Evolutionary conservation across 768 basidiomycete species (phyloP).

Genomic region (Phlegmacium glaucopus): DNA sequence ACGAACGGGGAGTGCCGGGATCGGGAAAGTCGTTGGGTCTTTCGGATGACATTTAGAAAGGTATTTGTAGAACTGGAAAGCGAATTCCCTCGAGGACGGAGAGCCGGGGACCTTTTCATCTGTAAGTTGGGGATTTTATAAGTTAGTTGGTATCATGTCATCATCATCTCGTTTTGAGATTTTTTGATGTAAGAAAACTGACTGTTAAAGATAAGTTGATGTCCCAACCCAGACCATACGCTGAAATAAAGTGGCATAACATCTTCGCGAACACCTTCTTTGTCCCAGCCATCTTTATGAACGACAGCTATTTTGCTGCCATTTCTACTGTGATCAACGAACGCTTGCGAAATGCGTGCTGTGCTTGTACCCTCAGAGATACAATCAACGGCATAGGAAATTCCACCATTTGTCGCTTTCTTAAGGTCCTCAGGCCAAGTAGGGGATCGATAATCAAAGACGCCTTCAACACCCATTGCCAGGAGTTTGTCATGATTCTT

Average conservation of each 20-base stretch:
- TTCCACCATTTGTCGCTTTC: conserved; percentile 22
- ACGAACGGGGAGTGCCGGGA: conserved; percentile 22
- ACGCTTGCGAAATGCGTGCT: conserved; percentile 26
- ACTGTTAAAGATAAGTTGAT: conserved; percentile 29
- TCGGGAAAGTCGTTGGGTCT: conserved; percentile 19
- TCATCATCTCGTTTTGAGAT: not conserved
- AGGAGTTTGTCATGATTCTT: conserved; percentile 26
- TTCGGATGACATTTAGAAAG: conserved; percentile 18
- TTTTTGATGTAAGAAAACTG: too few relatives aligned
- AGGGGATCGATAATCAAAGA: conserved; percentile 28
- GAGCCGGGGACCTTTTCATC: conserved; percentile 19
- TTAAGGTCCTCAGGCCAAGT: conserved; percentile 28
- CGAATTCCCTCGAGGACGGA: conserved; percentile 26
- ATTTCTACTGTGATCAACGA: conserved; percentile 9
- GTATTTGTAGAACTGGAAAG: conserved; percentile 28
- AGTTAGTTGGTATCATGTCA: not conserved
- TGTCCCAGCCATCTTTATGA: conserved; percentile 22
- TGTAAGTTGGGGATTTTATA: conserved; percentile 3
- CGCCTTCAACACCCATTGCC: conserved; percentile 25
- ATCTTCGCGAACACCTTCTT: conserved; percentile 19
- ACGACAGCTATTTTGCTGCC: conserved; percentile 30
- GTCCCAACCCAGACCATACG: conserved; percentile 31
- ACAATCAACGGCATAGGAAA: conserved; percentile 32
- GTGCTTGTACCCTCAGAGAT: conserved; percentile 31
- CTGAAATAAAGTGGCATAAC: conserved; percentile 24